Percentiles rank a stretch among this genome's conserved stretches.
phyloP scores from a whole-genome alignment of 306 rosid genomes.

The barrel medic (Medicago truncatula) region DNA sequence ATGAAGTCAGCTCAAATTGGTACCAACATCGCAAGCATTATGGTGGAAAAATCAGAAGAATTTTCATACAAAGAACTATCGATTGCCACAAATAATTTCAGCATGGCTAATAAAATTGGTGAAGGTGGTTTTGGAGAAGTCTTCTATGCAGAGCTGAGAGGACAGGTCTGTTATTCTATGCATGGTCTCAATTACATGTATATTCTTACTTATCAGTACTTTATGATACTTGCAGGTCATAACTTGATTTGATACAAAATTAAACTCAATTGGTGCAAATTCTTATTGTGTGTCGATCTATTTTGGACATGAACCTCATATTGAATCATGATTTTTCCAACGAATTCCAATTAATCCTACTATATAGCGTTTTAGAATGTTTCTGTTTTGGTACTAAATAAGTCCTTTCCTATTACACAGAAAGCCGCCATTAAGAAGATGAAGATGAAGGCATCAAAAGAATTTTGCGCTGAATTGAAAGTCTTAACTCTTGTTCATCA shows the following conservation, averaged over 20 bases:
- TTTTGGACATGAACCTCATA: too few species aligned
- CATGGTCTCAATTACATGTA: too few species aligned
- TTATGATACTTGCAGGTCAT: too few species aligned
- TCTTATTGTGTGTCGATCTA: too few species aligned
- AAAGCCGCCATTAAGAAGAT: conserved; percentile 58
- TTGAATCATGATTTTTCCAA: too few species aligned
- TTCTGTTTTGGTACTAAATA: not conserved
- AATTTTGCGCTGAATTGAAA: conserved; percentile 79
- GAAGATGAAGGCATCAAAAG: conserved; percentile 79
- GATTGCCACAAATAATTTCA: conserved; percentile 74
- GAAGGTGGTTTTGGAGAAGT: conserved; percentile 56
- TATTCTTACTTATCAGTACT: too few species aligned
- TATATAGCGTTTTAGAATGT: not conserved
- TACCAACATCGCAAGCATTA: conserved; percentile 23
- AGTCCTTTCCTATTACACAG: conserved; percentile 38
- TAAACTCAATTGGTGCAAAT: too few species aligned
- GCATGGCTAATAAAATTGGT: conserved; percentile 73
- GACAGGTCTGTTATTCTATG: conserved; percentile 61
- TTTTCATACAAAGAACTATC: conserved; percentile 79
- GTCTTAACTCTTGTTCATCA: conserved; percentile 88
- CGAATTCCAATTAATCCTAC: not conserved
- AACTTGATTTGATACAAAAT: too few species aligned
- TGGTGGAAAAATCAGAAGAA: conserved; percentile 70
- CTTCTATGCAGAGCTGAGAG: conserved; percentile 80
- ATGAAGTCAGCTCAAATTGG: not conserved